These are phyloP conservation scores for Aciculoconidium aculeatum DNA, from an alignment of 805 yeast genomes.

Conservation along the genomic window DNA sequence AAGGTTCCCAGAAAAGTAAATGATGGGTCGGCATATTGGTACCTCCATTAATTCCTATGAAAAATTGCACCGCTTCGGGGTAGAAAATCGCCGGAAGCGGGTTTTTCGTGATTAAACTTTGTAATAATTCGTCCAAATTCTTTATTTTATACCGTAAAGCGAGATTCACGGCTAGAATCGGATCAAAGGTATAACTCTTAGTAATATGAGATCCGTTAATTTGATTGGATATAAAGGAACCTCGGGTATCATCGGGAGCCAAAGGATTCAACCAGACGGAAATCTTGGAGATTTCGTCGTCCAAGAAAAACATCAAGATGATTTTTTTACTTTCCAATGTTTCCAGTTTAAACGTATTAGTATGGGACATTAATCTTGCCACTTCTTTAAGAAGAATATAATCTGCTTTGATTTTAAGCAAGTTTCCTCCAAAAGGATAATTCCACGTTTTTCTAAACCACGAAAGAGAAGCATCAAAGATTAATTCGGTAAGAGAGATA, in stretches of 20 bases:
- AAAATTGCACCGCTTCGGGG: slow-evolving; percentile 56
- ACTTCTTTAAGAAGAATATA: slow-evolving; percentile 52
- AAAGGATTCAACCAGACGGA: slow-evolving; percentile 74
- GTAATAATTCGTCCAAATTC: slow-evolving; percentile 35
- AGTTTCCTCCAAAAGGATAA: slow-evolving; percentile 84
- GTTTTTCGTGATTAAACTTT: slow-evolving; percentile 40
- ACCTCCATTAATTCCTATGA: slow-evolving; percentile 36
- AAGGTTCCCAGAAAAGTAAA: slow-evolving; percentile 64
- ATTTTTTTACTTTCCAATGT: slow-evolving; percentile 44
- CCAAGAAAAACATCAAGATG: slow-evolving; percentile 57
- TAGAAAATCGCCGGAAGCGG: slow-evolving; percentile 56
- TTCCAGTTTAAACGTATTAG: slow-evolving; percentile 16
- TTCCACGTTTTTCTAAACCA: slow-evolving; percentile 67
- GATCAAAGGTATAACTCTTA: slow-evolving; percentile 60
- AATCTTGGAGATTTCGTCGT: slow-evolving; percentile 68
- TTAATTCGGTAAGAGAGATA: slow-evolving; percentile 39
- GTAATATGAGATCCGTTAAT: slow-evolving; percentile 39
- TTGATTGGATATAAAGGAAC: slow-evolving; percentile 25
- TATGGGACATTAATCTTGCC: slow-evolving; percentile 23
- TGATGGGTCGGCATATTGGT: slow-evolving; percentile 34
- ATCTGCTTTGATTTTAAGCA: slow-evolving; percentile 66
- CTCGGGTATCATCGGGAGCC: slow-evolving; percentile 35
- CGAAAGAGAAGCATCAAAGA: slow-evolving; percentile 62
- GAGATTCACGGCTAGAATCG: slow-evolving; percentile 67
- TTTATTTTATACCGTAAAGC: slow-evolving; percentile 51